A percentile compares a stretch with the other conserved stretches of the same genome.
These are phyloP conservation scores for Rosa chinensis DNA, from an alignment of 306 rosid species.

Conservation along the genomic window DNA sequence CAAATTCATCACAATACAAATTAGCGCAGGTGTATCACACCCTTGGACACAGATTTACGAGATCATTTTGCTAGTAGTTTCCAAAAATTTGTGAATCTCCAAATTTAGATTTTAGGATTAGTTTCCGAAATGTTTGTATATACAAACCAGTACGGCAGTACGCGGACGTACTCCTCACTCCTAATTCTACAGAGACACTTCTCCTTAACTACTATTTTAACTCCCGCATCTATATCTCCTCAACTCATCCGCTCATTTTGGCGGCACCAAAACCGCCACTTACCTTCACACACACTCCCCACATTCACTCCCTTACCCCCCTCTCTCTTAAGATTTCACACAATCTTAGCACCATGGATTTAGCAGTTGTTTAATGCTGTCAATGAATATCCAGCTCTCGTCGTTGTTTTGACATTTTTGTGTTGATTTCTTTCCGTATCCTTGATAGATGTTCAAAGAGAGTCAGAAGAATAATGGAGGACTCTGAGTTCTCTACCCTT, in stretches of 20 bases:
- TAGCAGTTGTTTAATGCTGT: slow-evolving; percentile 33
- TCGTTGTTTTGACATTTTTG: slow-evolving; percentile 17
- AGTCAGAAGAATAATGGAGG: slow-evolving; percentile 41
- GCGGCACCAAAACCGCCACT: slow-evolving; percentile 86
- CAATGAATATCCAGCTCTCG: slow-evolving; percentile 13
- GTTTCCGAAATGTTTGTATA: neutral
- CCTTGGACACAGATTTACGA: neutral
- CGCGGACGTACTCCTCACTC: neutral
- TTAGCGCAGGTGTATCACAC: neutral
- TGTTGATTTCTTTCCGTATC: neutral
- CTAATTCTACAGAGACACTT: neutral
- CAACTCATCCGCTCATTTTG: slow-evolving; percentile 59
- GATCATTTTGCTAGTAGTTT: neutral
- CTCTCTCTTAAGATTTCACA: slow-evolving; percentile 22
- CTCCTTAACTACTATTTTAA: neutral
- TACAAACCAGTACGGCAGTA: neutral
- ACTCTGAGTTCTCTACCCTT: slow-evolving; percentile 48
- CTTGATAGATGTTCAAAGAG: slow-evolving; percentile 24
- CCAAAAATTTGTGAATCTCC: neutral
- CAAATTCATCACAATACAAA: neutral
- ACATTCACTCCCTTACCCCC: slow-evolving; percentile 21
- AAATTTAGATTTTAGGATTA: neutral
- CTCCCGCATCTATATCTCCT: neutral
- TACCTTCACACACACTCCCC: slow-evolving; percentile 32
- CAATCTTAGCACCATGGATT: slow-evolving; percentile 29